Conservation (phyloP, 192 early-diverging fungal genomes). For the Backusella tuberculispora region DNA sequence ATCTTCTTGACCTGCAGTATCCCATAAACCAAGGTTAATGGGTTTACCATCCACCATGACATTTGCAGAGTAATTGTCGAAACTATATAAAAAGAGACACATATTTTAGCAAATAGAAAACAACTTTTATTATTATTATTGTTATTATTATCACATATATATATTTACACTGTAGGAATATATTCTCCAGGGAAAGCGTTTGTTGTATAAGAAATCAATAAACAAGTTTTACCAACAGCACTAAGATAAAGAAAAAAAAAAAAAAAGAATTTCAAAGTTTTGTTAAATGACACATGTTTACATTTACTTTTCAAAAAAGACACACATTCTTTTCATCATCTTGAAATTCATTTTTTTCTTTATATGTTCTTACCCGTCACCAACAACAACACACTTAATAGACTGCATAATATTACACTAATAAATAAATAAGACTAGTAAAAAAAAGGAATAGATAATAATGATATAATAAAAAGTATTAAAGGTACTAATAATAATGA, state of each 20-base stretch:
- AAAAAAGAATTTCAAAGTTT: background rate
- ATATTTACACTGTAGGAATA: conserved; percentile 94
- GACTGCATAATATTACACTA: conserved; percentile 32
- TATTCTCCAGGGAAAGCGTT: conserved; percentile 99
- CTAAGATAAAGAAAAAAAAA: conserved; percentile 41
- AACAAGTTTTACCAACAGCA: conserved; percentile 95
- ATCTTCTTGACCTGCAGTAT: conserved; percentile 94
- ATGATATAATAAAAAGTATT: background rate
- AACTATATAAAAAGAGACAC: conserved; percentile 47
- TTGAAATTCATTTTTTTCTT: background rate
- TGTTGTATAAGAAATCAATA: conserved; percentile 97
- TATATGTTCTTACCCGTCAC: conserved; percentile 28
- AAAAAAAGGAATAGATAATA: conserved; percentile 1
- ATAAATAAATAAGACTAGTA: conserved; percentile 8
- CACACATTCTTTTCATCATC: too few relatives aligned
- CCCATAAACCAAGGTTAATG: conserved; percentile 91
- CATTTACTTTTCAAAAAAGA: background rate
- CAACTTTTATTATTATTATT: too few relatives aligned
- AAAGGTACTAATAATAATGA: too few relatives aligned
- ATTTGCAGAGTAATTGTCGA: conserved; percentile 95
- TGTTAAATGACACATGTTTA: background rate
- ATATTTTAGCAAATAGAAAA: background rate
- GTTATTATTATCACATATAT: too few relatives aligned
- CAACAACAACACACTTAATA: conserved; percentile 42
- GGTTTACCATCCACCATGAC: conserved; percentile 96